Conservation (phyloP, 2,329 filamentous ascomycete species). For the Penicillium sp. region DNA sequence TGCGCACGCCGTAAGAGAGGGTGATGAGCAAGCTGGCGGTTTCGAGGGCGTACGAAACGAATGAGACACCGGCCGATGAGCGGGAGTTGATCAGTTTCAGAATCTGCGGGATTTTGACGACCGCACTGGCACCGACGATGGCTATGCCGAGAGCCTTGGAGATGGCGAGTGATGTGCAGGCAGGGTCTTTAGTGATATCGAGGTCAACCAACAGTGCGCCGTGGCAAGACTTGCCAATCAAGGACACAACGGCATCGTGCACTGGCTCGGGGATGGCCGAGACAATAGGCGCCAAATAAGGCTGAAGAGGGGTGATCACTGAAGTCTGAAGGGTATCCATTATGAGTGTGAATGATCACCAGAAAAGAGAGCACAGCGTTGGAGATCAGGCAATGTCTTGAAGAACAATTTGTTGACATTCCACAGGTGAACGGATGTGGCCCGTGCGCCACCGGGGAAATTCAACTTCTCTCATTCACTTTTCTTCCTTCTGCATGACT, state of each 20-base stretch:
- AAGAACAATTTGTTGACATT: constrained; percentile 21
- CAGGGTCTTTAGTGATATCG: constrained; percentile 66
- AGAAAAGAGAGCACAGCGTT: not conserved
- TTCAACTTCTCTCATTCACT: constrained; percentile 23
- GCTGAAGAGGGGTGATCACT: constrained; percentile 44
- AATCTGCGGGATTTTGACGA: constrained; percentile 97
- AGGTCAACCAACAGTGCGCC: constrained; percentile 79
- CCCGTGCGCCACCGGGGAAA: constrained; percentile 29
- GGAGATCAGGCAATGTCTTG: not conserved
- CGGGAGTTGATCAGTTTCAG: constrained; percentile 80
- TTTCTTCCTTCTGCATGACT: constrained; percentile 15
- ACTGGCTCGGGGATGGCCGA: constrained; percentile 71
- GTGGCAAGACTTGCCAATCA: constrained; percentile 85
- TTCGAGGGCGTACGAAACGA: constrained; percentile 90
- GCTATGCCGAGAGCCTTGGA: constrained; percentile 90
- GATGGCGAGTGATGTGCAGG: constrained; percentile 83
- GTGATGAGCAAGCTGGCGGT: constrained; percentile 83
- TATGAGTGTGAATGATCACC: constrained; percentile 2
- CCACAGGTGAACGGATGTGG: constrained; percentile 26
- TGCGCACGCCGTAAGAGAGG: constrained; percentile 87
- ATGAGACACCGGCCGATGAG: constrained; percentile 79
- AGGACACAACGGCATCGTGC: constrained; percentile 69
- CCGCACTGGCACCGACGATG: constrained; percentile 83
- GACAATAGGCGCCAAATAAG: constrained; percentile 63
- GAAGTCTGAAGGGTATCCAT: constrained; percentile 45